A percentile compares a stretch with the other conserved stretches of the same genome.
Conservation (phyloP, 208 protist species). For the Leptomonas pyrrhocoris region DNA sequence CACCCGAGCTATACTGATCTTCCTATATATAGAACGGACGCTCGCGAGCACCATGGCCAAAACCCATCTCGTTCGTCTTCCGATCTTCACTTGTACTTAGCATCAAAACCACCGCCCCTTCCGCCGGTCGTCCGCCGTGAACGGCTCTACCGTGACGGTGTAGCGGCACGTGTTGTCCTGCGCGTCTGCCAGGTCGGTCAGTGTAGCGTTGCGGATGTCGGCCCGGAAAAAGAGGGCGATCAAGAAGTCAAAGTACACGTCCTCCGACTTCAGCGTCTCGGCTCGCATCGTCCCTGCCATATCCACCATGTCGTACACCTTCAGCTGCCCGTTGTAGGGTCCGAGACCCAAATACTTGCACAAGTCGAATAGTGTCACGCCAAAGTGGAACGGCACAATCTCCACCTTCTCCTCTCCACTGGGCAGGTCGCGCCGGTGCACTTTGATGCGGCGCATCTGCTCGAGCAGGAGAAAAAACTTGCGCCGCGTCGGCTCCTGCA, state of each 20-base stretch:
- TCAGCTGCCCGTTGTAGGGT: constrained; percentile 84
- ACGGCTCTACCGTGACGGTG: constrained; percentile 83
- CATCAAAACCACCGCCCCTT: constrained; percentile 79
- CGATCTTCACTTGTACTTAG: background rate
- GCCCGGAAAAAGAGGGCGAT: constrained; percentile 77
- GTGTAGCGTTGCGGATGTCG: constrained; percentile 59
- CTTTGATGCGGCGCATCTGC: constrained; percentile 83
- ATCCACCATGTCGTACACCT: constrained; percentile 85
- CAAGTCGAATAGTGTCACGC: constrained; percentile 80
- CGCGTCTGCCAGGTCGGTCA: constrained; percentile 69
- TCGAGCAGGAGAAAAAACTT: constrained; percentile 72
- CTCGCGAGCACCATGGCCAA: too few species aligned
- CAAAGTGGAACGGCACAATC: constrained; percentile 62
- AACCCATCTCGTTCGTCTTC: too few species aligned
- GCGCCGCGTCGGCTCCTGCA: constrained; percentile 43
- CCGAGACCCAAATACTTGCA: constrained; percentile 58
- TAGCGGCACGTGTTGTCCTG: constrained; percentile 81
- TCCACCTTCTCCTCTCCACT: constrained; percentile 33
- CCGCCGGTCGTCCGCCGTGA: constrained; percentile 59
- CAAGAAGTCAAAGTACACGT: constrained; percentile 86
- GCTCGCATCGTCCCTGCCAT: constrained; percentile 49
- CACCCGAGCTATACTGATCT: too few species aligned
- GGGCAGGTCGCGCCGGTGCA: constrained; percentile 67
- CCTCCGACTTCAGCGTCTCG: constrained; percentile 77
- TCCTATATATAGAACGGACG: too few species aligned